A percentile compares a stretch with the other conserved stretches of the same genome.
Evolutionary conservation across 495 filamentous ascomycete species (phyloP).

Genomic region (Podospora pseudopauciseta): DNA sequence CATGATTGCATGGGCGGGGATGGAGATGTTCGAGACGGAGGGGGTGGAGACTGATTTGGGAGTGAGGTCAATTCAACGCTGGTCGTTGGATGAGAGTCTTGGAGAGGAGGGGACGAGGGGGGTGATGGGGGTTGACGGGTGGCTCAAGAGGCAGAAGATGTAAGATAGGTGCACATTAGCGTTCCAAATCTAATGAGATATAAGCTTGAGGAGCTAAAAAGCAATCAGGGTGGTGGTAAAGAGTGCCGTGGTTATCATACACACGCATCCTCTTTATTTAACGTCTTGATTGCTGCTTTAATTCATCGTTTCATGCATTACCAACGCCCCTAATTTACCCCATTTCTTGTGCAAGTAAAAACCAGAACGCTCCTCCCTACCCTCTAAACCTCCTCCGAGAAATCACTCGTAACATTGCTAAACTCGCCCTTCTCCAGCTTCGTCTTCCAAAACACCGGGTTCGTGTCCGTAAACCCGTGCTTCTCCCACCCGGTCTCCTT

Average conservation of each 20-base stretch:
- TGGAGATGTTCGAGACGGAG: constrained; percentile 78
- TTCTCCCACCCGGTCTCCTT: constrained; percentile 98
- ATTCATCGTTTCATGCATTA: not conserved
- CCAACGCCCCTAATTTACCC: not conserved
- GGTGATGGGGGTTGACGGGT: constrained; percentile 45
- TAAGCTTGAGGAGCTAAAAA: no score
- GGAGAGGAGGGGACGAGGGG: constrained; percentile 47
- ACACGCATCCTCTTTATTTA: not conserved
- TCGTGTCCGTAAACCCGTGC: constrained; percentile 93
- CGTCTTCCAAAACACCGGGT: constrained; percentile 98
- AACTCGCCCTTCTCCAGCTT: constrained; percentile 98
- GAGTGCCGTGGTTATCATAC: not conserved
- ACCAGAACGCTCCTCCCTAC: not conserved
- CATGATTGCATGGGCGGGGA: constrained; percentile 96
- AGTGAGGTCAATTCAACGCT: constrained; percentile 62
- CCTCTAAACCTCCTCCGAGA: constrained; percentile 43
- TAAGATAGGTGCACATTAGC: not conserved
- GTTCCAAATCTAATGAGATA: no score
- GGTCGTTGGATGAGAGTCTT: constrained; percentile 63
- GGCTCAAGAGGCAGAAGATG: constrained; percentile 8
- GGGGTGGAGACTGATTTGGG: constrained; percentile 64
- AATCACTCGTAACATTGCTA: constrained; percentile 84
- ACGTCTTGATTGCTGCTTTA: not conserved
- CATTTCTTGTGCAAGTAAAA: not conserved
- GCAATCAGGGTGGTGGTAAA: not conserved